A percentile compares a stretch with the other conserved stretches of the same genome.
phyloP scores from a whole-genome alignment of 202 grass and related monocot genomes.

The Bolboschoenoplectus hybrid region DNA sequence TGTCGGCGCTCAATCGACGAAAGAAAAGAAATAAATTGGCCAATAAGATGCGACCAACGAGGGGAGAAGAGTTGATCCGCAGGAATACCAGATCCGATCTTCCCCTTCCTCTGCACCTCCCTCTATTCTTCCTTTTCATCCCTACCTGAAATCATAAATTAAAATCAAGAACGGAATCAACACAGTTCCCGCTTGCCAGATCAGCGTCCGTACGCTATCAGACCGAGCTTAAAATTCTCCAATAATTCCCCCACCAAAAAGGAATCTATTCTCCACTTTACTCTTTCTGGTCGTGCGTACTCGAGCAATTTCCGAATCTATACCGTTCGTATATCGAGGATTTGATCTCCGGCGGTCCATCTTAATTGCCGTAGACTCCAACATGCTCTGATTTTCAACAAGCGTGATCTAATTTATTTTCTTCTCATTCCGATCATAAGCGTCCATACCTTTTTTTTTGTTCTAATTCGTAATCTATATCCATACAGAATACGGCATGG shows the following conservation, averaged over 20 bases:
- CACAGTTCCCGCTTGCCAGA: neutral
- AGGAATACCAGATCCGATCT: slow-evolving; percentile 33
- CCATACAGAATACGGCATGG: neutral
- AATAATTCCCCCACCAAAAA: neutral
- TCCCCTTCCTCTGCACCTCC: slow-evolving; percentile 30
- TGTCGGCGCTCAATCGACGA: neutral
- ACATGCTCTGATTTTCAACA: neutral
- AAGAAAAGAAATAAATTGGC: slow-evolving; percentile 5
- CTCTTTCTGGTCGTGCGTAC: neutral
- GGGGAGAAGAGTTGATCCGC: slow-evolving; percentile 34
- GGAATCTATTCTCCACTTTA: slow-evolving; percentile 9
- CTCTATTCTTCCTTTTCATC: slow-evolving; percentile 61
- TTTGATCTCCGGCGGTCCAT: neutral
- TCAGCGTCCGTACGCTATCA: neutral
- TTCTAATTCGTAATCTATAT: neutral
- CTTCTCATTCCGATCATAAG: slow-evolving; percentile 32
- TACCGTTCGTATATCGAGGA: neutral
- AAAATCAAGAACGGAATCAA: too few species aligned
- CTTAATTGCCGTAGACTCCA: neutral
- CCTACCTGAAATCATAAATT: slow-evolving; percentile 55
- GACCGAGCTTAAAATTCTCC: neutral
- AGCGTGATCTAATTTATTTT: neutral
- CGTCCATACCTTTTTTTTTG: slow-evolving; percentile 21
- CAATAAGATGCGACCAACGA: slow-evolving; percentile 36
- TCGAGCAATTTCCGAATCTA: slow-evolving; percentile 17